Evolutionary conservation across 495 filamentous ascomycete genomes (phyloP).

Genomic region (Penicillium daleae): DNA sequence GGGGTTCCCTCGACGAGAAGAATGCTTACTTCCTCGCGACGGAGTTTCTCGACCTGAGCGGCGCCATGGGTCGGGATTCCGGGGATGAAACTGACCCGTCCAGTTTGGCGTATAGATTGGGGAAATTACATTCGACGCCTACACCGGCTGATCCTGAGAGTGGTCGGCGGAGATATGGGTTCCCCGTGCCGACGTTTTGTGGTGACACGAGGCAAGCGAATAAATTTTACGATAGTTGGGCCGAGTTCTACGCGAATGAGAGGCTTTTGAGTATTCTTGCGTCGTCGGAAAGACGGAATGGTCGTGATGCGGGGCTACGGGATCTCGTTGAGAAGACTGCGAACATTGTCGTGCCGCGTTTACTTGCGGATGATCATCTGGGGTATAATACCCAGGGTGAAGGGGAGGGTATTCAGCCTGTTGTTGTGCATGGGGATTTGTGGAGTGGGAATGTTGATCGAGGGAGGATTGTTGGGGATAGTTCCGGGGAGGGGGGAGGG

Average conservation of each 20-base stretch:
- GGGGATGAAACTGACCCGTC: slow-evolving; percentile 25
- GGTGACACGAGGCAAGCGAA: slow-evolving; percentile 84
- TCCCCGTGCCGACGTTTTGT: slow-evolving; percentile 82
- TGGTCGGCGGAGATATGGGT: slow-evolving; percentile 70
- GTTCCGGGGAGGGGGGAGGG: no score
- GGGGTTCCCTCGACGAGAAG: slow-evolving; percentile 61
- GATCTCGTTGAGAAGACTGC: slow-evolving; percentile 66
- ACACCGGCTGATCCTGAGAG: slow-evolving; percentile 61
- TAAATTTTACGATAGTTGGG: slow-evolving; percentile 68
- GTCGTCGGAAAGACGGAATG: slow-evolving; percentile 62
- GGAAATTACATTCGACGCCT: slow-evolving; percentile 76
- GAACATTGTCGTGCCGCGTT: slow-evolving; percentile 64
- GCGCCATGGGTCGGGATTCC: slow-evolving; percentile 30
- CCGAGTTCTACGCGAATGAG: slow-evolving; percentile 79
- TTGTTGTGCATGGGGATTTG: slow-evolving; percentile 86
- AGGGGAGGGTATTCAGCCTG: slow-evolving; percentile 63
- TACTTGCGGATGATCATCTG: slow-evolving; percentile 70
- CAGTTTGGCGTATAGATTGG: slow-evolving; percentile 74
- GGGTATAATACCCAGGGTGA: slow-evolving; percentile 50
- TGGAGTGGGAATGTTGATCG: slow-evolving; percentile 86
- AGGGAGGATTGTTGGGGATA: slow-evolving; percentile 60
- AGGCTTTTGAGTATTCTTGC: slow-evolving; percentile 67
- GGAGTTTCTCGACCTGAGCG: slow-evolving; percentile 73
- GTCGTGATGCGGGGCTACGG: slow-evolving; percentile 61
- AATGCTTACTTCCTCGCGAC: slow-evolving; percentile 71